Evolutionary conservation across 225 moss, liverwort and hornwort genomes (phyloP).

Genomic region (Pseudoscleropodium purum): DNA sequence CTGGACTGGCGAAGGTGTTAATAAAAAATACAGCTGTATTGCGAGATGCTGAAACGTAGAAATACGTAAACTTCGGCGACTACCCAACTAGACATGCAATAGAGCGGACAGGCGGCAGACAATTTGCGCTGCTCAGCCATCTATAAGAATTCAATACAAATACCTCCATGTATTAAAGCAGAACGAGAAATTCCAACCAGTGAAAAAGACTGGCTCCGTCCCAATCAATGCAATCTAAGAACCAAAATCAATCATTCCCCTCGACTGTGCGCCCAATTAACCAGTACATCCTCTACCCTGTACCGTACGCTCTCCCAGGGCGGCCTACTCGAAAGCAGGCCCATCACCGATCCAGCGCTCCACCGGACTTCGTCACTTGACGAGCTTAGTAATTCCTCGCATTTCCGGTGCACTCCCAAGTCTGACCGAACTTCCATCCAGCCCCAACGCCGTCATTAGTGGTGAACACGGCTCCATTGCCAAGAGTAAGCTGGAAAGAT

Average conservation of each 20-base stretch:
- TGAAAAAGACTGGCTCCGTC: background rate
- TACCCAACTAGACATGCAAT: background rate
- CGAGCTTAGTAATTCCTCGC: background rate
- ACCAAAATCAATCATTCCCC: background rate
- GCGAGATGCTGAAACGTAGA: background rate
- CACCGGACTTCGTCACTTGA: background rate
- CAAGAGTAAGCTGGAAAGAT: background rate
- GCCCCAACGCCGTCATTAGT: background rate
- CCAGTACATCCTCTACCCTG: background rate
- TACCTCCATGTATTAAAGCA: background rate
- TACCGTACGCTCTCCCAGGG: background rate
- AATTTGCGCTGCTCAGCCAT: conserved; percentile 14
- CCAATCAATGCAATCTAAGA: background rate
- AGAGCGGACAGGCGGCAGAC: conserved; percentile 11
- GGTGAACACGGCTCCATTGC: background rate
- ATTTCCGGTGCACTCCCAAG: background rate
- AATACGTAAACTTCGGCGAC: background rate
- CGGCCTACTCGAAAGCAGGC: background rate
- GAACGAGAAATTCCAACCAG: background rate
- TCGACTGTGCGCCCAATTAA: background rate
- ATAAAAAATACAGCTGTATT: background rate
- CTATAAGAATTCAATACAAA: background rate
- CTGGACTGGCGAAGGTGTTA: too few relatives aligned
- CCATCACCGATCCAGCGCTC: background rate
- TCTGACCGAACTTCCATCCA: conserved; percentile 13